Percentiles rank a stretch among this genome's conserved stretches.
Conservation (phyloP, 1,284 basidiomycete genomes). For the Boletus calvinii region DNA sequence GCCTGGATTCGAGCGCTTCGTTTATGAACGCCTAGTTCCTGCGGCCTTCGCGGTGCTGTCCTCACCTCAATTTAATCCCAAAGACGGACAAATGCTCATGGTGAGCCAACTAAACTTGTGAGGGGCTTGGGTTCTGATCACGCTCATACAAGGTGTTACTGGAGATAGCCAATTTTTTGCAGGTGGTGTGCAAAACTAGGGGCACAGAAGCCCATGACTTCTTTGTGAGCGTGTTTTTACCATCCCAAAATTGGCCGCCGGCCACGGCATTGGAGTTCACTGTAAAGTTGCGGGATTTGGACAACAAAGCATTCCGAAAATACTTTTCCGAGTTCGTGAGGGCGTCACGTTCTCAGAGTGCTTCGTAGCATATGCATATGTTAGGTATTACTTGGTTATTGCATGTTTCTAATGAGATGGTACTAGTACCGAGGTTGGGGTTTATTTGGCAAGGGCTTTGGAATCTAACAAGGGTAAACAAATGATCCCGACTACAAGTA, state of each 20-base stretch:
- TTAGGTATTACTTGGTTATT: constrained; percentile 7
- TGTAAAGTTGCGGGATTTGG: constrained; percentile 73
- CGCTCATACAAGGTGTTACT: constrained; percentile 66
- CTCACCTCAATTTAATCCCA: constrained; percentile 79
- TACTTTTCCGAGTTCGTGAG: constrained; percentile 86
- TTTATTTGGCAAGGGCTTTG: constrained; percentile 35
- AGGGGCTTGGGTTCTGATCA: constrained; percentile 3
- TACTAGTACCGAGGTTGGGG: background rate
- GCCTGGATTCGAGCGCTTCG: constrained; percentile 91
- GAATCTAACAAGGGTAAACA: constrained; percentile 37
- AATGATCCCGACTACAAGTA: constrained; percentile 16
- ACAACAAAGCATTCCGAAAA: constrained; percentile 83
- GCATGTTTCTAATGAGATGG: constrained; percentile 1
- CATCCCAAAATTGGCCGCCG: constrained; percentile 84
- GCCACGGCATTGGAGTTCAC: constrained; percentile 80
- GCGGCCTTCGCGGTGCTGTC: constrained; percentile 83
- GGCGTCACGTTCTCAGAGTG: constrained; percentile 53
- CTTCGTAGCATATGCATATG: constrained; percentile 45
- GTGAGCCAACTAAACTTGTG: constrained; percentile 45
- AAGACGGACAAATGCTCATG: constrained; percentile 82
- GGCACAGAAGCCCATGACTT: constrained; percentile 86
- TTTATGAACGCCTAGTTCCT: constrained; percentile 88
- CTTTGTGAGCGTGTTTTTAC: constrained; percentile 79
- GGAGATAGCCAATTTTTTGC: constrained; percentile 85
- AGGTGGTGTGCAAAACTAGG: constrained; percentile 75